Conservation (phyloP, 2,329 filamentous ascomycete species). For the Torrubiellomyces zombiae region DNA sequence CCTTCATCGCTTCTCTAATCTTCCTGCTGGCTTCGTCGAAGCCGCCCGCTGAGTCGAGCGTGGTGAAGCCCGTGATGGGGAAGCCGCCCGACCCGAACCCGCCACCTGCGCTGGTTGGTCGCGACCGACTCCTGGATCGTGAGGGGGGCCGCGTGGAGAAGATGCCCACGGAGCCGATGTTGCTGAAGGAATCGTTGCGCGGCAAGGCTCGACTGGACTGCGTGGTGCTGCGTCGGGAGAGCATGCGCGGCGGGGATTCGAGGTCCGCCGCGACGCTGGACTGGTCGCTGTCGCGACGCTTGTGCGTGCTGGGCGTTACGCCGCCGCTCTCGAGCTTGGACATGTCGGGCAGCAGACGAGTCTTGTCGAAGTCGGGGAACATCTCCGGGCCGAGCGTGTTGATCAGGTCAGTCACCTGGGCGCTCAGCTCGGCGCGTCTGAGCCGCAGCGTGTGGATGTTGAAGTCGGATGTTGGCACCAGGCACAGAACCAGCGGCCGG, state of each 20-base stretch:
- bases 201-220: conserved; percentile 42
- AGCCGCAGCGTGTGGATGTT: conserved; percentile 64
- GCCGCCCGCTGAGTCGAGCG: conserved; percentile 47
- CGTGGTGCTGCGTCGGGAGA: conserved; percentile 32
- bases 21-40: conserved; percentile 72
- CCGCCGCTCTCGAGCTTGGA: conserved; percentile 19
- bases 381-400: conserved; percentile 91
- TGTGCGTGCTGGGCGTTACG: conserved; percentile 10
- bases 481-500: conserved; percentile 67
- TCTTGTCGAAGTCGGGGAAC: conserved; percentile 85
- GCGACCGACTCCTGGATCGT: conserved; percentile 53
- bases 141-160: conserved; percentile 83
- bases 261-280: conserved; percentile 22
- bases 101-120: conserved; percentile 51
- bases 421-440: conserved; percentile 56
- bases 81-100: conserved; percentile 44
- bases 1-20: conserved; percentile 70
- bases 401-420: conserved; percentile 78
- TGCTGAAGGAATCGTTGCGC: conserved; percentile 84
- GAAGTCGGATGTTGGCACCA: conserved; percentile 72
- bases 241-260: conserved; percentile 21
- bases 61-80: conserved; percentile 53
- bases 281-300: conserved; percentile 31
- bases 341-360: conserved; percentile 48
- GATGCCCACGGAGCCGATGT: conserved; percentile 73